phyloP scores from a whole-genome alignment of 495 filamentous ascomycete genomes.

The Pyronema domesticum region DNA sequence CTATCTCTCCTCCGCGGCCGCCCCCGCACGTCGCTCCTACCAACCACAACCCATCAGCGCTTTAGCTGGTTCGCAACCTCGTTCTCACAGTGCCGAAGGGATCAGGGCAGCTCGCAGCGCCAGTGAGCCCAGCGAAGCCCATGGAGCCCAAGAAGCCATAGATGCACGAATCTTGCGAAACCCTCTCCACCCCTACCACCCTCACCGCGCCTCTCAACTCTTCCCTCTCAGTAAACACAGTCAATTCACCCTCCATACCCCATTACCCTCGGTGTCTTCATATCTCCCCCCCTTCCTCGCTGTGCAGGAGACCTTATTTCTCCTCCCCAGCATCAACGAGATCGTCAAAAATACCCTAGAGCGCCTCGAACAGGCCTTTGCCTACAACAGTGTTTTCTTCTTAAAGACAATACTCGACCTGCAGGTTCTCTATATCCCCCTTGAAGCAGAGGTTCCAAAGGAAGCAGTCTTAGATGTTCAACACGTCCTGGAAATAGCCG shows the following conservation, averaged over 20 bases:
- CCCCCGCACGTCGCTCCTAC: too few relatives aligned
- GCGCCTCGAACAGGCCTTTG: constrained; percentile 23
- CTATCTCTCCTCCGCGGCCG: too few relatives aligned
- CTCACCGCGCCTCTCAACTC: too few relatives aligned
- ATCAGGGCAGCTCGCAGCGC: too few relatives aligned
- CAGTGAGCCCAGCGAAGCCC: too few relatives aligned
- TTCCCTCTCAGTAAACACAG: neutral
- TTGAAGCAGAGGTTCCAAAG: constrained; percentile 8
- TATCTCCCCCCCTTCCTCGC: constrained; percentile 18
- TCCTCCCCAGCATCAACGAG: constrained; percentile 19
- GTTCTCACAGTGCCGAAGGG: too few relatives aligned
- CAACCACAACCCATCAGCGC: too few relatives aligned
- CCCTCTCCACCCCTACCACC: too few relatives aligned
- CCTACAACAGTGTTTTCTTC: constrained; percentile 24
- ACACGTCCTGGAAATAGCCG: constrained; percentile 17
- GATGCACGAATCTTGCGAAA: too few relatives aligned
- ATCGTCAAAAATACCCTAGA: constrained; percentile 17
- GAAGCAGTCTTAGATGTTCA: constrained; percentile 13
- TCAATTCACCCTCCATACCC: neutral
- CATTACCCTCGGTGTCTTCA: neutral
- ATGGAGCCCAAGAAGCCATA: too few relatives aligned
- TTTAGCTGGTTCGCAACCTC: too few relatives aligned
- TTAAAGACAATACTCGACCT: constrained; percentile 24
- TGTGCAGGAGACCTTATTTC: constrained; percentile 20
- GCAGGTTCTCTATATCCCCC: constrained; percentile 15